phyloP scores from a whole-genome alignment of 1,284 basidiomycete genomes.

The Somion occarium region DNA sequence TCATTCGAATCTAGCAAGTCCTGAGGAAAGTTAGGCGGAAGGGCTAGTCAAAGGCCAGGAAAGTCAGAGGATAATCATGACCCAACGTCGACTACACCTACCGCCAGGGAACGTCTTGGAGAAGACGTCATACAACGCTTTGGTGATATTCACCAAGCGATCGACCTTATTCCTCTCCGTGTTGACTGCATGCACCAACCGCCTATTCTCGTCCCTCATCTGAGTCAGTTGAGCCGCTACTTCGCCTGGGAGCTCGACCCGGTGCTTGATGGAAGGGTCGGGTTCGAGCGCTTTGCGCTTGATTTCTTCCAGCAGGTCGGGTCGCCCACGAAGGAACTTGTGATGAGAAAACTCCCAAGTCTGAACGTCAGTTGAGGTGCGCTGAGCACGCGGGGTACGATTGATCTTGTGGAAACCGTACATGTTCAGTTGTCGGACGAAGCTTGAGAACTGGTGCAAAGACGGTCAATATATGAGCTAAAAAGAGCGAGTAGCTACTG shows the following conservation, averaged over 20 bases:
- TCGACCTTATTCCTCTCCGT: slow-evolving; percentile 44
- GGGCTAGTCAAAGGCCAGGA: too few relatives aligned
- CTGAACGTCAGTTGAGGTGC: slow-evolving; percentile 78
- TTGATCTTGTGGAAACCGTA: slow-evolving; percentile 91
- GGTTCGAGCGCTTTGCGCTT: slow-evolving; percentile 80
- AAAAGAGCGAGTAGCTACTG: slow-evolving; percentile 41
- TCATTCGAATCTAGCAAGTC: slow-evolving; percentile 50
- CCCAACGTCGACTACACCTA: slow-evolving; percentile 40
- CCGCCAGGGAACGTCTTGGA: slow-evolving; percentile 47
- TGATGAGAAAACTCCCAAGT: slow-evolving; percentile 93
- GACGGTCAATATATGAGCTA: background rate
- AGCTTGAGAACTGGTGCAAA: slow-evolving; percentile 70
- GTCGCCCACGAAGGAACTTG: slow-evolving; percentile 86
- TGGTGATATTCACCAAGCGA: slow-evolving; percentile 33
- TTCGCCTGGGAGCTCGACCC: slow-evolving; percentile 75
- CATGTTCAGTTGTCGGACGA: slow-evolving; percentile 97
- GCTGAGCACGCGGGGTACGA: slow-evolving; percentile 77
- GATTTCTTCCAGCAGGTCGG: slow-evolving; percentile 85
- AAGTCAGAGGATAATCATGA: too few relatives aligned
- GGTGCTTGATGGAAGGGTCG: slow-evolving; percentile 58
- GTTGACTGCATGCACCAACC: slow-evolving; percentile 47
- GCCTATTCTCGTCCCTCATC: slow-evolving; percentile 65
- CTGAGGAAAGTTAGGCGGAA: slow-evolving; percentile 37
- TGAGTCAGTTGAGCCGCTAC: slow-evolving; percentile 62
- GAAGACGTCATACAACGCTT: slow-evolving; percentile 54